Evolutionary conservation across 495 filamentous ascomycete genomes (phyloP), one percentile per base, ranked within the genome.

Genomic region (Aspergillus cavernicola): DNA sequence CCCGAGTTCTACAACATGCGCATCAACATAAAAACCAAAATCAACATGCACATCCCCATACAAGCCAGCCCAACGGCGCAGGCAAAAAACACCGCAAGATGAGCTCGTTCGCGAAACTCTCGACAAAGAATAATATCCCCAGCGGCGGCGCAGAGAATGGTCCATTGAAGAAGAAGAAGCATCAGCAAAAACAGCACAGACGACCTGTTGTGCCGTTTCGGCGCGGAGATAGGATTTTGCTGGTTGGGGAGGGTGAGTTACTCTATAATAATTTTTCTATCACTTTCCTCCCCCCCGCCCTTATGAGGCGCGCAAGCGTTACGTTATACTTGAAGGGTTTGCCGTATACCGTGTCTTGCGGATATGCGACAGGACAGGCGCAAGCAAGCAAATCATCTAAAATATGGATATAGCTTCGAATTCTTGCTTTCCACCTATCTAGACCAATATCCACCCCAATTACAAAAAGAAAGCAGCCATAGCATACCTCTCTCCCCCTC

Each of bases 181-280:
- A 41, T 13, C 43, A 57, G 36, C 55, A 50, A 40, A 55, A 61
- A 55, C 32, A 45, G 11, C 68, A 81, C 58, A 63, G 65, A 49
- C 65, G 74, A 32, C 81, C 85, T 8, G 81, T 77, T 33, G 83
- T 95, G 54, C 92, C 90, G n/a, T 95, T 95, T 71, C 66, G 74
- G 18, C 77, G 79, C 19, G 66, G 72, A 44, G 83, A 93, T 64
- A 73, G 79, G 50, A 88, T 97, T 53, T 80, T 98, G 22, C 78
- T 97, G 2, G 68, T 98, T 59, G 93, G 92, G 43, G 92, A 98
- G 74, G 92, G 88, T 74, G 35, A 67, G 69, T 60, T n/a, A n/a
- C n/a, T n/a, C n/a, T n/a, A n/a, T n/a, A n/a, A n/a, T n/a, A n/a
- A 9, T 28, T 28, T 28, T 28, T 28, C n/a, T n/a, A n/a, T n/a